Evolutionary conservation across 805 yeast species (phyloP).

Genomic region (Isabelozyma heimii): DNA sequence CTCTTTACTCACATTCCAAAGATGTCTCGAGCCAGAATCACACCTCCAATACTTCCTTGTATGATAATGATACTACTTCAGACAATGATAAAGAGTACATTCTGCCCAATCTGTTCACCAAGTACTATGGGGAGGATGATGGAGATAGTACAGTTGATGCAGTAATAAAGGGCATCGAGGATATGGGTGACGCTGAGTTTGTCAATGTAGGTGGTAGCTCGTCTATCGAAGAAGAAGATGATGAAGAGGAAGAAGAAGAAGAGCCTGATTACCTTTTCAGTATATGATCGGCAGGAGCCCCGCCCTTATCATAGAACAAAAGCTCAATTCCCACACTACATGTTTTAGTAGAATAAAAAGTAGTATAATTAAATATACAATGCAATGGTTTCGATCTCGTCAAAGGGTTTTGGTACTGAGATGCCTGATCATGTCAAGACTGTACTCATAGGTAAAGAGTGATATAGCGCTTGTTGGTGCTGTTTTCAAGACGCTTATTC

Average conservation of each 20-base stretch:
- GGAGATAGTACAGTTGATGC: constrained; percentile 14
- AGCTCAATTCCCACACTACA: too few relatives aligned
- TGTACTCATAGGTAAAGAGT: constrained; percentile 60
- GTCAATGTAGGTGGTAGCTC: constrained; percentile 20
- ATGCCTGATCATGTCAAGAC: constrained; percentile 10
- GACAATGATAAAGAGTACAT: constrained; percentile 32
- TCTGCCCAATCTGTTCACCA: constrained; percentile 39
- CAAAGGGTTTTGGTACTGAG: too few relatives aligned
- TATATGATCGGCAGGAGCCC: not conserved
- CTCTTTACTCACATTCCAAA: constrained; percentile 27
- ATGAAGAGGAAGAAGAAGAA: constrained; percentile 12
- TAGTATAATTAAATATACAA: too few relatives aligned
- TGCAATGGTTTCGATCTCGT: too few relatives aligned
- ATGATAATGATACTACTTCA: constrained; percentile 7
- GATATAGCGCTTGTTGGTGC: constrained; percentile 78
- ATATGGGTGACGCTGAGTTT: constrained; percentile 23
- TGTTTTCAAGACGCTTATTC: constrained; percentile 68
- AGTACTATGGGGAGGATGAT: constrained; percentile 23
- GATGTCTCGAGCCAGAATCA: constrained; percentile 11
- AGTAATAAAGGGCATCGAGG: constrained; percentile 14
- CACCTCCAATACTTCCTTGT: not conserved
- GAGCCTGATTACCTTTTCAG: constrained; percentile 6
- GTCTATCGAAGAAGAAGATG: constrained; percentile 8
- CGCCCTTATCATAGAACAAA: not conserved
- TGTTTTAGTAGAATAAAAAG: too few relatives aligned